phyloP scores from a whole-genome alignment of 768 basidiomycete genomes.

The Boletus rex-veris region DNA sequence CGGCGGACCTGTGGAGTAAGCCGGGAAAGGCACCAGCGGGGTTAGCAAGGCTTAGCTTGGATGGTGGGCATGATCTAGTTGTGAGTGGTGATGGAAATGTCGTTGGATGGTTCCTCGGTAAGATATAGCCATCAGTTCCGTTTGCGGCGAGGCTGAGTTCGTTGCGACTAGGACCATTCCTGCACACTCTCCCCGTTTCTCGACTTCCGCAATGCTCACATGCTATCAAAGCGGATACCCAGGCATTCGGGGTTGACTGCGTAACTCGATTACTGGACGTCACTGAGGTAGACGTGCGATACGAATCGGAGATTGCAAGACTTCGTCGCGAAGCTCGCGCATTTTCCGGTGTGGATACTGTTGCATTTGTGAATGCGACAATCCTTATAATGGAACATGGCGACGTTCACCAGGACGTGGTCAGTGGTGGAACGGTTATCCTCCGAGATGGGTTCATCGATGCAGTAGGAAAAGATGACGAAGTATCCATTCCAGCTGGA shows the following conservation, averaged over 20 bases:
- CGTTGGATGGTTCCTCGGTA: slow-evolving; percentile 75
- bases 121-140: slow-evolving; percentile 4
- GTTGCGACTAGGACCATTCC: slow-evolving; percentile 17
- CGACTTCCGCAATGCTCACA: slow-evolving; percentile 47
- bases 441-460: slow-evolving; percentile 58
- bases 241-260: slow-evolving; percentile 62
- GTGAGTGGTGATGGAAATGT: slow-evolving; percentile 62
- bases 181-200: slow-evolving; percentile 56
- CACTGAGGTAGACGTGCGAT: slow-evolving; percentile 56
- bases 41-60: slow-evolving; percentile 59
- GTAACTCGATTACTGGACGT: slow-evolving; percentile 53
- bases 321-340: slow-evolving; percentile 49
- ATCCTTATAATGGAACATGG: slow-evolving; percentile 67
- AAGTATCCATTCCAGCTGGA: slow-evolving; percentile 35
- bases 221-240: slow-evolving; percentile 45
- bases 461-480: slow-evolving; percentile 37
- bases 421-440: slow-evolving; percentile 50
- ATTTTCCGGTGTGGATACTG: slow-evolving; percentile 33
- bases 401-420: slow-evolving; percentile 44
- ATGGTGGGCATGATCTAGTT: slow-evolving; percentile 70
- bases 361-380: slow-evolving; percentile 67
- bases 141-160: neutral
- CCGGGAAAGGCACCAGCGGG: slow-evolving; percentile 64
- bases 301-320: slow-evolving; percentile 58
- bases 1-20: slow-evolving; percentile 60